Evolutionary conservation across 176 grass and related monocot genomes (phyloP).

Genomic region (Calamus simplicifolius): DNA sequence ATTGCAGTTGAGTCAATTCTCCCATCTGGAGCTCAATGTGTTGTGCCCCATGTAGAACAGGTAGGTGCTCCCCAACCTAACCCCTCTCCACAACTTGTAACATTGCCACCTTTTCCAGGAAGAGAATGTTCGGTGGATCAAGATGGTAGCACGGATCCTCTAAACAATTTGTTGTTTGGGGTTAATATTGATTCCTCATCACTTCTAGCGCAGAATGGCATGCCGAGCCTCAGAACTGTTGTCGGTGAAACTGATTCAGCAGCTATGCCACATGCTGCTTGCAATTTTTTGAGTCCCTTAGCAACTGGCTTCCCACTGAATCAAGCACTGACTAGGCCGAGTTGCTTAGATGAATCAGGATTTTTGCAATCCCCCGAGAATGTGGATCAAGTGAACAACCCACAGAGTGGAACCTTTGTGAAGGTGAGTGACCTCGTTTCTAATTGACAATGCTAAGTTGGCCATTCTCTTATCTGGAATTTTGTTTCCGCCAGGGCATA

Average conservation of each 20-base stretch:
- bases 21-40: conserved; percentile 30
- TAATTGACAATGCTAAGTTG: neutral
- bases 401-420: conserved; percentile 55
- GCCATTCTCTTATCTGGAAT: neutral
- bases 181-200: conserved; percentile 70
- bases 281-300: conserved; percentile 73
- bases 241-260: conserved; percentile 50
- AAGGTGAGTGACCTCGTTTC: conserved; percentile 43
- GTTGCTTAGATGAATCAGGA: conserved; percentile 62
- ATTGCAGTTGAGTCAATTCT: conserved; percentile 62
- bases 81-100: conserved; percentile 45
- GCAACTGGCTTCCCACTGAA: conserved; percentile 67
- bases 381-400: conserved; percentile 45
- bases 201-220: conserved; percentile 58
- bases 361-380: conserved; percentile 50
- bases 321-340: conserved; percentile 44
- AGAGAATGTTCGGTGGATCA: conserved; percentile 68
- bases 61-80: conserved; percentile 36
- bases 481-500: neutral
- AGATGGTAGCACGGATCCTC: conserved; percentile 53
- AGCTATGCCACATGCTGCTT: conserved; percentile 51
- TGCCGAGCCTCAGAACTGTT: conserved; percentile 37
- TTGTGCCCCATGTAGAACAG: conserved; percentile 43
- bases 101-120: conserved; percentile 55
- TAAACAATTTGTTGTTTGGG: conserved; percentile 65